Percentiles rank a stretch among this genome's conserved stretches.
Conservation (phyloP, 495 filamentous ascomycete species). For the Glonium stellatum region DNA sequence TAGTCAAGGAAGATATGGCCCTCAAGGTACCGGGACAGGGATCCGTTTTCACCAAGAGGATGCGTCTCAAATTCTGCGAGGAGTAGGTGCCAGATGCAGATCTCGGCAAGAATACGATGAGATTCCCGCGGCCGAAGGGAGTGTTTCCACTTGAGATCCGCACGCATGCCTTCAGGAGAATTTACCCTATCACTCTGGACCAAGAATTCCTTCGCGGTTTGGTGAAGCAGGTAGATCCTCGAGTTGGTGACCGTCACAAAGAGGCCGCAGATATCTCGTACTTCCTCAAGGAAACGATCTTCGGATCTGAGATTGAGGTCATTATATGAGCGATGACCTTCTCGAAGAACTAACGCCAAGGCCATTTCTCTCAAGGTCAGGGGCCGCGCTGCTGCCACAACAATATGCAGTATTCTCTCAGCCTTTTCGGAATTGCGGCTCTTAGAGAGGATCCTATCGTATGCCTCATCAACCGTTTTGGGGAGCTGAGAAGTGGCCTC, state of each 20-base stretch:
- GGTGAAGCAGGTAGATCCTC: constrained; percentile 5
- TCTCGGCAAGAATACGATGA: not conserved
- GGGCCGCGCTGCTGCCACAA: not conserved
- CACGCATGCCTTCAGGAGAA: not conserved
- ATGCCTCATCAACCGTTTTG: not conserved
- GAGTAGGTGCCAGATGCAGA: not conserved
- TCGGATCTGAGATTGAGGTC: not conserved
- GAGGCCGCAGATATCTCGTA: constrained; percentile 8
- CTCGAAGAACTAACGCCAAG: not conserved
- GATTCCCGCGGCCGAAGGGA: not conserved
- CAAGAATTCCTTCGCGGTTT: constrained; percentile 9
- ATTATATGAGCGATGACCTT: not conserved
- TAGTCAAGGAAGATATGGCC: not conserved
- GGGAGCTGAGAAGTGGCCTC: not conserved
- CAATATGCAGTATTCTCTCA: not conserved
- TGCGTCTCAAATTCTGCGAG: not conserved
- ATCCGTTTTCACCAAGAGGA: not conserved
- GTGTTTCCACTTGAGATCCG: too few relatives aligned
- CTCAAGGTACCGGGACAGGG: too few relatives aligned
- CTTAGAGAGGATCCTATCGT: not conserved
- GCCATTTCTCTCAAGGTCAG: not conserved
- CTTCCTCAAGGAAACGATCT: not conserved
- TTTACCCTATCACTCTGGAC: not conserved
- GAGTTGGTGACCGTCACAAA: constrained; percentile 3
- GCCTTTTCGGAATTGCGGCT: not conserved